Conservation (phyloP, 176 grass and related monocot species). For the Dactylis glomerata region DNA sequence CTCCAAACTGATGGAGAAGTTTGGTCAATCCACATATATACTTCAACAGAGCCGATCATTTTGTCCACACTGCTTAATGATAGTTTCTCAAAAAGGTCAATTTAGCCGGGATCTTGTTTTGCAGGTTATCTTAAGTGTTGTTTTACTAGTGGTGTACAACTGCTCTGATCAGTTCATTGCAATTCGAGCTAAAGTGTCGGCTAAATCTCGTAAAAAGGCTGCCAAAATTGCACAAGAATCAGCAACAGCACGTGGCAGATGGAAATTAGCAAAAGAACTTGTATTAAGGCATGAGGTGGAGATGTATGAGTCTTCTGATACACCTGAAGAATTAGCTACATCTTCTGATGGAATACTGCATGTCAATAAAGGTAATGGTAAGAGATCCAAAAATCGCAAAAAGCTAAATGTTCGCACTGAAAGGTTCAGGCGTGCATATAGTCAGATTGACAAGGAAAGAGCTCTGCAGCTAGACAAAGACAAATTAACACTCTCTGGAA, state of each 20-base stretch:
- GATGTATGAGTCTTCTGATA: constrained; percentile 15
- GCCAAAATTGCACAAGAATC: constrained; percentile 53
- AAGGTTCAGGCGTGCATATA: constrained; percentile 52
- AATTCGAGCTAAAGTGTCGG: constrained; percentile 38
- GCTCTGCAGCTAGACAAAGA: constrained; percentile 34
- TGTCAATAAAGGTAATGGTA: constrained; percentile 23
- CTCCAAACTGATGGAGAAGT: not conserved
- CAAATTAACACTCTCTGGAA: constrained; percentile 44
- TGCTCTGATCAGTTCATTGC: constrained; percentile 54
- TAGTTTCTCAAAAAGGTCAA: not conserved
- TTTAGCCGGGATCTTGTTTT: constrained; percentile 9
- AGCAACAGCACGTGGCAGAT: constrained; percentile 52
- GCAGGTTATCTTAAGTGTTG: constrained; percentile 44
- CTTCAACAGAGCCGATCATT: not conserved
- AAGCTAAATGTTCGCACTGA: constrained; percentile 43
- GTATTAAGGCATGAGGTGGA: constrained; percentile 34
- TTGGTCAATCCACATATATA: not conserved
- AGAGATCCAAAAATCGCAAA: constrained; percentile 31
- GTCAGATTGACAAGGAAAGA: constrained; percentile 51
- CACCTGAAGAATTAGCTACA: constrained; percentile 30
- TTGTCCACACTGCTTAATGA: not conserved
- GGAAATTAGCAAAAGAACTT: constrained; percentile 62
- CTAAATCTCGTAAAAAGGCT: constrained; percentile 66
- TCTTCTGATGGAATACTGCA: constrained; percentile 27
- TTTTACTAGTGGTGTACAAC: constrained; percentile 69